Conservation (phyloP, 2,329 filamentous ascomycete species). For the Colletotrichum lindemuthianum region DNA sequence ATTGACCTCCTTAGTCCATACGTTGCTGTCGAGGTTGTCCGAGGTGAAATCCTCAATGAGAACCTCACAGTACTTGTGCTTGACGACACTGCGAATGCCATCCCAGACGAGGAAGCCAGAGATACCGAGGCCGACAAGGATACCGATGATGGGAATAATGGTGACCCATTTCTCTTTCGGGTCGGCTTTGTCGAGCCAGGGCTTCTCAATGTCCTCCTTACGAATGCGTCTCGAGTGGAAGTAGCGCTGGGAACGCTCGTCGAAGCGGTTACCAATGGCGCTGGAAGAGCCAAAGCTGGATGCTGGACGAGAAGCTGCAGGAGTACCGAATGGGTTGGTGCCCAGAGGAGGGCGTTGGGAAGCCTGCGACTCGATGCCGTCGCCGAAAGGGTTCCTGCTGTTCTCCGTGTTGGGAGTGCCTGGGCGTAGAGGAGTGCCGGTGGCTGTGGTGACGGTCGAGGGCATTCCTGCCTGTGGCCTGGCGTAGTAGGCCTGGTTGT, state of each 20-base stretch:
- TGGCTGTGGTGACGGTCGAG: conserved; percentile 50
- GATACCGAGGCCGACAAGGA: conserved; percentile 73
- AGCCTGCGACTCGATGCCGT: conserved; percentile 49
- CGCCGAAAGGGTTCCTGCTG: conserved; percentile 52
- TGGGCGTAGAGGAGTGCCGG: conserved; percentile 51
- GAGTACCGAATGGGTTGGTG: conserved; percentile 59
- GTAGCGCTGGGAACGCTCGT: conserved; percentile 61
- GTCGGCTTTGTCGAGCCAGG: conserved; percentile 79
- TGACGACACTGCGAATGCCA: conserved; percentile 75
- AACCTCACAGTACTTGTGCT: conserved; percentile 78
- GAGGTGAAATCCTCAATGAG: conserved; percentile 72
- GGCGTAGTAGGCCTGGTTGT: conserved; percentile 41
- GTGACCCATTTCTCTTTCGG: conserved; percentile 88
- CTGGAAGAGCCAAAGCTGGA: conserved; percentile 60
- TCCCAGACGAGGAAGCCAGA: conserved; percentile 80
- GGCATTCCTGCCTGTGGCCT: conserved; percentile 43
- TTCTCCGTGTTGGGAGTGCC: conserved; percentile 54
- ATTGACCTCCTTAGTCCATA: conserved; percentile 81
- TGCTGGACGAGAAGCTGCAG: conserved; percentile 54
- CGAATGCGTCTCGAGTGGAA: conserved; percentile 79
- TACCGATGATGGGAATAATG: conserved; percentile 79
- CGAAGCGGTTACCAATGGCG: conserved; percentile 47
- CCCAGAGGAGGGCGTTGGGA: conserved; percentile 42
- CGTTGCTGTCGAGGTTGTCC: conserved; percentile 64
- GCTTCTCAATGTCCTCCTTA: conserved; percentile 79